A percentile compares a stretch with the other conserved stretches of the same genome.
Conservation (phyloP, 306 rosid genomes). For the Lathyrus tuberosus region DNA sequence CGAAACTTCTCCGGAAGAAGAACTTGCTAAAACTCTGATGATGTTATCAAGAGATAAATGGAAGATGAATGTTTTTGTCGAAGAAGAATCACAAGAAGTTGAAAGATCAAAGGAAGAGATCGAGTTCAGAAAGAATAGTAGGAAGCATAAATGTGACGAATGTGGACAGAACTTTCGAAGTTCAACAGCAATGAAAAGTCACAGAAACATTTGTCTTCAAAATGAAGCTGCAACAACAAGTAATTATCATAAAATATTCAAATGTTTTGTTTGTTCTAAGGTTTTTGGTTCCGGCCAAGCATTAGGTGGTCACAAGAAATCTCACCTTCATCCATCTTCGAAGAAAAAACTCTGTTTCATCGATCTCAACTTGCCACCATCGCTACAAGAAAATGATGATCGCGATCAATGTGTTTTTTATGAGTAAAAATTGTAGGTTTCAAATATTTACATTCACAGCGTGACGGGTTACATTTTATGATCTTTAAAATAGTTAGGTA, state of each 20-base stretch:
- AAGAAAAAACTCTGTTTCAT: slow-evolving; percentile 44
- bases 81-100: slow-evolving; percentile 3
- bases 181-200: slow-evolving; percentile 66
- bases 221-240: slow-evolving; percentile 38
- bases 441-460: not conserved
- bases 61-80: slow-evolving; percentile 34
- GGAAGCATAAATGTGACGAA: slow-evolving; percentile 60
- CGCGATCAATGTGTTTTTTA: slow-evolving; percentile 32
- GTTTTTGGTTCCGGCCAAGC: slow-evolving; percentile 62
- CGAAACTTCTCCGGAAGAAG: slow-evolving; percentile 68
- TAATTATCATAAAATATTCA: slow-evolving; percentile 44
- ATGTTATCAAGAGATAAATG: slow-evolving; percentile 78
- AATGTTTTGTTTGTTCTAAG: slow-evolving; percentile 62
- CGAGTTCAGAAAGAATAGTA: slow-evolving; percentile 37
- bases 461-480: too few species aligned
- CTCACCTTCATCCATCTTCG: slow-evolving; percentile 56
- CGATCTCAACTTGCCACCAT: slow-evolving; percentile 90
- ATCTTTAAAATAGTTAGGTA: not conserved
- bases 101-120: too few species aligned
- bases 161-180: slow-evolving; percentile 66
- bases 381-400: slow-evolving; percentile 60
- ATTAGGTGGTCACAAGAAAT: slow-evolving; percentile 91
- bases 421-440: not conserved
- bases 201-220: slow-evolving; percentile 55
- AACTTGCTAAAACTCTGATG: slow-evolving; percentile 78